Conservation (phyloP, 371 early-diverging fungal species). For the Smittium mucronatum region DNA sequence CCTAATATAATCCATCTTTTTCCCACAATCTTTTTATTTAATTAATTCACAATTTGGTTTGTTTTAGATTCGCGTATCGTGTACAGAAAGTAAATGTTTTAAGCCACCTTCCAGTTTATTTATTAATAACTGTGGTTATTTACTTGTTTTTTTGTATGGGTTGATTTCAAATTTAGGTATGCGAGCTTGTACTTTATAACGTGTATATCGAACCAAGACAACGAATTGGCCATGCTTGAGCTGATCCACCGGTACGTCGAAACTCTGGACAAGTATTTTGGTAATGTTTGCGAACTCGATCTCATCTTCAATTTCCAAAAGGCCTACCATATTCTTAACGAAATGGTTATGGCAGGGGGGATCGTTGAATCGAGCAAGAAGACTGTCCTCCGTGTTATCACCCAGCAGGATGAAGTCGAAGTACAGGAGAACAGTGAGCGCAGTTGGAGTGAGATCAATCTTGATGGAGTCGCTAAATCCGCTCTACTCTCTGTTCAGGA, state of each 20-base stretch:
- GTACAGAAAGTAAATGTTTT: slow-evolving; percentile 54
- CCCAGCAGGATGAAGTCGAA: slow-evolving; percentile 63
- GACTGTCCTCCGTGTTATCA: slow-evolving; percentile 54
- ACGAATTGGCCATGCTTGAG: slow-evolving; percentile 86
- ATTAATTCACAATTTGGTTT: too few relatives aligned
- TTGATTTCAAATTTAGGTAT: too few relatives aligned
- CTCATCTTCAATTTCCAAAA: slow-evolving; percentile 80
- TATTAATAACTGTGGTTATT: slow-evolving; percentile 9
- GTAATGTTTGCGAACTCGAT: slow-evolving; percentile 87
- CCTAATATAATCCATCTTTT: neutral
- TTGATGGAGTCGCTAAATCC: slow-evolving; percentile 33
- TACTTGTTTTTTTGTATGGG: too few relatives aligned
- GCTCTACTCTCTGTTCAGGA: slow-evolving; percentile 32
- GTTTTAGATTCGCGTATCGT: slow-evolving; percentile 70
- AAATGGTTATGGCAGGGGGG: slow-evolving; percentile 70
- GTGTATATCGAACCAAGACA: slow-evolving; percentile 81
- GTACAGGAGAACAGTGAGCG: slow-evolving; percentile 44
- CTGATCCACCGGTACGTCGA: slow-evolving; percentile 96
- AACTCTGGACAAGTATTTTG: slow-evolving; percentile 90
- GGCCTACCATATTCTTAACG: slow-evolving; percentile 77
- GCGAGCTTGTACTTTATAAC: slow-evolving; percentile 91
- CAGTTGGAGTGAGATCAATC: slow-evolving; percentile 33
- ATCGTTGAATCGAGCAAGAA: slow-evolving; percentile 72
- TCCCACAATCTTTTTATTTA: too few relatives aligned
- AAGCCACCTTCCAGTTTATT: neutral